Percentiles rank a stretch among this genome's conserved stretches.
These are phyloP conservation scores for Podospora anserina DNA, from an alignment of 495 filamentous ascomycete genomes.

Conservation along the genomic window DNA sequence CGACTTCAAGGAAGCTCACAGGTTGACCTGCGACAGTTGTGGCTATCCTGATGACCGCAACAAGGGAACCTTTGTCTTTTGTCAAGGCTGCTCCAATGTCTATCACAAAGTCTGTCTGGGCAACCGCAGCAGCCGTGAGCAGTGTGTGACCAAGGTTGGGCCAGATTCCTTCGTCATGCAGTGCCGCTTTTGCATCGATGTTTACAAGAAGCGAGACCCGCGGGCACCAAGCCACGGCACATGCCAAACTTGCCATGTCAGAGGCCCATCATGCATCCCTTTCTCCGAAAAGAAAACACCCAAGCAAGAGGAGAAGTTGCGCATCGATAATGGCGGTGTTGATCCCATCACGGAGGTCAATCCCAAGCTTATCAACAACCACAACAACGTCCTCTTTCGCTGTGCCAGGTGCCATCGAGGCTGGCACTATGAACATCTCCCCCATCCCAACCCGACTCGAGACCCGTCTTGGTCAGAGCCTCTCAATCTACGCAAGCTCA, in stretches of 20 bases:
- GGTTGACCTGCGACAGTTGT: conserved; percentile 72
- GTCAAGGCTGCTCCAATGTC: conserved; percentile 82
- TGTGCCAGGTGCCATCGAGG: conserved; percentile 73
- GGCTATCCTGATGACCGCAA: conserved; percentile 48
- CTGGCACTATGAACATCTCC: conserved; percentile 80
- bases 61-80: conserved; percentile 69
- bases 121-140: conserved; percentile 66
- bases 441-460: conserved; percentile 38
- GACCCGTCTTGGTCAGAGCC: conserved; percentile 41
- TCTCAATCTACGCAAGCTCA: conserved; percentile 36
- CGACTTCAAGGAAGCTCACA: conserved; percentile 65
- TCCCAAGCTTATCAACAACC: conserved; percentile 65
- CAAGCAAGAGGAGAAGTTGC: conserved; percentile 75
- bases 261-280: conserved; percentile 60
- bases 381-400: conserved; percentile 73
- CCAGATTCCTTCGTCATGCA: conserved; percentile 80
- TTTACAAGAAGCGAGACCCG: conserved; percentile 61
- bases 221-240: conserved; percentile 63
- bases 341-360: conserved; percentile 70
- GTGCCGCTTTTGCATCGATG: conserved; percentile 78
- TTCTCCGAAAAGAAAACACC: conserved; percentile 67
- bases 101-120: conserved; percentile 85
- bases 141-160: conserved; percentile 88
- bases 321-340: conserved; percentile 69
- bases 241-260: conserved; percentile 65